A percentile compares a stretch with the other conserved stretches of the same genome.
These are phyloP conservation scores for Chaetomium tenue DNA, from an alignment of 495 filamentous ascomycete genomes.

Conservation along the genomic window DNA sequence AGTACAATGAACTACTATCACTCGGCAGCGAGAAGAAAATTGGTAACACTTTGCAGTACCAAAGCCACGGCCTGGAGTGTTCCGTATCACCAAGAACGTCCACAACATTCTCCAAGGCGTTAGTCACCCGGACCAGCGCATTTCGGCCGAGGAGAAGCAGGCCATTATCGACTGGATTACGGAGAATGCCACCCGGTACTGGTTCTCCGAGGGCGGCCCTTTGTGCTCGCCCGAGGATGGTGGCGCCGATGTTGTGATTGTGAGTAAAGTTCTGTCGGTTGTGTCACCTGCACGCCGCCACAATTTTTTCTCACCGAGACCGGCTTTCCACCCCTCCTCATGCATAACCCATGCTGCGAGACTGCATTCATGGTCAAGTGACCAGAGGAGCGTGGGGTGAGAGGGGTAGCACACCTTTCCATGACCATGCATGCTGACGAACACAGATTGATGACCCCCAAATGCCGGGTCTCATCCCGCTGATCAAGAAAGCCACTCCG, in stretches of 20 bases:
- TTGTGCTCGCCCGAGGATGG: constrained; percentile 64
- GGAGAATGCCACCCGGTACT: constrained; percentile 76
- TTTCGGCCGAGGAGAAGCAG: constrained; percentile 59
- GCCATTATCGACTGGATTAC: constrained; percentile 68
- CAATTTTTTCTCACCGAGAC: constrained; percentile 12
- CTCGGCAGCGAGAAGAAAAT: not conserved
- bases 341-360: not conserved
- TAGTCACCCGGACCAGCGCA: constrained; percentile 57
- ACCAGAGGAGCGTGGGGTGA: constrained; percentile 12
- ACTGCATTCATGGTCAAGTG: constrained; percentile 20
- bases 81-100: constrained; percentile 84
- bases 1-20: constrained; percentile 17
- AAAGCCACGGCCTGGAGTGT: constrained; percentile 79
- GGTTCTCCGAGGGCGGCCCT: constrained; percentile 67
- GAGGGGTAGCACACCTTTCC: not conserved
- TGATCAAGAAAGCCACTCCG: constrained; percentile 70
- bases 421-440: constrained; percentile 24
- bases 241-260: constrained; percentile 75
- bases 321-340: constrained; percentile 15
- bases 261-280: constrained; percentile 37
- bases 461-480: constrained; percentile 77
- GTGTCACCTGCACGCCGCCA: not conserved
- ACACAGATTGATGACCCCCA: constrained; percentile 75
- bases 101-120: constrained; percentile 94
- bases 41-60: constrained; percentile 54